Evolutionary conservation across 2,329 filamentous ascomycete species (phyloP).

Genomic region (Diaporthe aspalathi): DNA sequence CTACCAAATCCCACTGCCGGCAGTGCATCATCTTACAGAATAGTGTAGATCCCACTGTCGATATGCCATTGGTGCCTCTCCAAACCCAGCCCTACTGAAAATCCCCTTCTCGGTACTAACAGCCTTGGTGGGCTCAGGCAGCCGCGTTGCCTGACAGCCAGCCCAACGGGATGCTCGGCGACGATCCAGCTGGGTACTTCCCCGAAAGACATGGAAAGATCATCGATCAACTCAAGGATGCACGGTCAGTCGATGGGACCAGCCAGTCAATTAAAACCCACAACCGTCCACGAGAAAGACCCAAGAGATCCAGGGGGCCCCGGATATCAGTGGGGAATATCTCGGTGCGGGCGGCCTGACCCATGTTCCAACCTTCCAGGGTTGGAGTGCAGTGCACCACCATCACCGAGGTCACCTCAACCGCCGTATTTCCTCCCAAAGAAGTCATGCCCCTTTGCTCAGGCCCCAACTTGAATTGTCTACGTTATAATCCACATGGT

Average conservation of each 20-base stretch:
- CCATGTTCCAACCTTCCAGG: too few relatives aligned
- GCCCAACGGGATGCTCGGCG: background rate
- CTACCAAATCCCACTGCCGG: background rate
- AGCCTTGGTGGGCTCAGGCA: too few relatives aligned
- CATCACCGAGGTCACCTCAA: too few relatives aligned
- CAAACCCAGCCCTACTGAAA: slow-evolving; percentile 2
- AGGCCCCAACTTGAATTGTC: background rate
- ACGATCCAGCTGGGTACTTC: background rate
- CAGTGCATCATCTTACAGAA: background rate
- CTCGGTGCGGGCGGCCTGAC: slow-evolving; percentile 3
- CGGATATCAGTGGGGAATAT: slow-evolving; percentile 20
- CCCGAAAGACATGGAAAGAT: background rate
- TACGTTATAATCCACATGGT: background rate
- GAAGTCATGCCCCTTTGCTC: too few relatives aligned
- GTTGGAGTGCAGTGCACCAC: background rate
- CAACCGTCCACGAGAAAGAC: slow-evolving; percentile 7
- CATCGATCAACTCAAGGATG: slow-evolving; percentile 23
- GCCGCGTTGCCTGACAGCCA: too few relatives aligned
- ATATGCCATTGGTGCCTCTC: background rate
- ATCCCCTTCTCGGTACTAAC: too few relatives aligned
- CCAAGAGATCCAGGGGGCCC: slow-evolving; percentile 6
- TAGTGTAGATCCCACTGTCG: slow-evolving; percentile 9
- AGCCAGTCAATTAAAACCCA: background rate
- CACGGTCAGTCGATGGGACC: background rate
- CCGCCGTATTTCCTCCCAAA: background rate